Conservation (phyloP, 108 stramenopile species). For the Ochromonas danica region DNA sequence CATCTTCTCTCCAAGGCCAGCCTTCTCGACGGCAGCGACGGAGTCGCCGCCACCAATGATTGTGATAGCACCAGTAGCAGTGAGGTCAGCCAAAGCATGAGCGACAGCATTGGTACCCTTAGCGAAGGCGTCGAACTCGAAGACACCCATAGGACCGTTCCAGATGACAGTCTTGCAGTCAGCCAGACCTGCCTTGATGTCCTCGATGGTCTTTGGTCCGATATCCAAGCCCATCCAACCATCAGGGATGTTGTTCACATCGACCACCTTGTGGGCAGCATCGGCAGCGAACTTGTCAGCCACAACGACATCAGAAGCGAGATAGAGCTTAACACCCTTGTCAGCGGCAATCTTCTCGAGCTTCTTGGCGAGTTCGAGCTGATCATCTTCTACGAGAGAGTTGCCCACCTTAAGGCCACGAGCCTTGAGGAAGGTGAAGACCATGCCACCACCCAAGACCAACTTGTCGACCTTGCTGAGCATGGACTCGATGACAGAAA, state of each 20-base stretch:
- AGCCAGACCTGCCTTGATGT: slow-evolving; percentile 44
- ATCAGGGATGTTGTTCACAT: slow-evolving; percentile 11
- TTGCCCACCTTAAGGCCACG: not conserved
- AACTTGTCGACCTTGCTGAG: slow-evolving; percentile 85
- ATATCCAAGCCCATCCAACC: slow-evolving; percentile 37
- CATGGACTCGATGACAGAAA: slow-evolving; percentile 92
- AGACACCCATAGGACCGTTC: slow-evolving; percentile 99
- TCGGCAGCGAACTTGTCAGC: slow-evolving; percentile 55
- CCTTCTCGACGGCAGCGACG: slow-evolving; percentile 37
- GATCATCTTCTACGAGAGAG: slow-evolving; percentile 2
- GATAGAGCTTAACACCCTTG: not conserved
- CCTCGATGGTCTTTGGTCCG: not conserved
- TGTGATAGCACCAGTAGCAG: slow-evolving; percentile 79
- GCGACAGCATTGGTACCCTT: slow-evolving; percentile 33
- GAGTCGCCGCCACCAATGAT: slow-evolving; percentile 98
- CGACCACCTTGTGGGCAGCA: slow-evolving; percentile 52
- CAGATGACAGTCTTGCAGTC: slow-evolving; percentile 81
- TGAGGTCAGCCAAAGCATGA: slow-evolving; percentile 48
- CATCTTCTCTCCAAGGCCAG: slow-evolving; percentile 35
- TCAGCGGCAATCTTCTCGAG: slow-evolving; percentile 12
- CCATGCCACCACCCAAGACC: slow-evolving; percentile 85
- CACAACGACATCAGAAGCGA: slow-evolving; percentile 16
- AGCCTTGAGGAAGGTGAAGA: slow-evolving; percentile 49
- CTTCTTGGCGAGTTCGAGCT: not conserved
- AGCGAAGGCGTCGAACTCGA: slow-evolving; percentile 73